Percentiles rank a stretch among this genome's conserved stretches.
phyloP scores from a whole-genome alignment of 768 basidiomycete genomes.

The Termitomyces sp. region DNA sequence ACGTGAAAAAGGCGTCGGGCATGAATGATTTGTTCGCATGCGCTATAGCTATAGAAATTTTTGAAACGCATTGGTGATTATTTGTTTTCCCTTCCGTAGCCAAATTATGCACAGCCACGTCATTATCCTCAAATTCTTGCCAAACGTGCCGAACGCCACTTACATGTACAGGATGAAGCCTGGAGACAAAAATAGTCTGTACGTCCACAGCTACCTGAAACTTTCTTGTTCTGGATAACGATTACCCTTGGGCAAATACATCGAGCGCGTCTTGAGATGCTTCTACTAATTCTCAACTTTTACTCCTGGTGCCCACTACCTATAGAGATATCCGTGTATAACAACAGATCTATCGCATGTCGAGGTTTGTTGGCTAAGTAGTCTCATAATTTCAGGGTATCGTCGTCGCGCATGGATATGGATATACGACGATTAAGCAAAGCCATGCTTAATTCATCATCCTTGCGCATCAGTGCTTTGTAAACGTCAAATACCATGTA shows the following conservation, averaged over 20 bases:
- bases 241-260: too few relatives aligned
- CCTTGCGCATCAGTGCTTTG: neutral
- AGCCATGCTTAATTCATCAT: neutral
- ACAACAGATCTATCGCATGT: neutral
- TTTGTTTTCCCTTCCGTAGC: neutral
- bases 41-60: slow-evolving; percentile 3
- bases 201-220: too few relatives aligned
- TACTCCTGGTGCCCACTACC: too few relatives aligned
- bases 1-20: slow-evolving; percentile 84
- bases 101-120: slow-evolving; percentile 10
- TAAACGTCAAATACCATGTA: neutral
- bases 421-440: neutral
- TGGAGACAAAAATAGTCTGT: too few relatives aligned
- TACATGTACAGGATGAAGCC: too few relatives aligned
- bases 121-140: neutral
- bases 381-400: neutral
- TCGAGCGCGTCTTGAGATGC: too few relatives aligned
- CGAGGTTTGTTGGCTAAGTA: neutral
- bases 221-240: too few relatives aligned
- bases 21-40: slow-evolving; percentile 32
- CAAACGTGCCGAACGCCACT: too few relatives aligned
- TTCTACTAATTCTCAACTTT: neutral
- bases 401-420: neutral
- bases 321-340: too few relatives aligned
- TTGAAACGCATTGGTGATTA: neutral